These are phyloP conservation scores for Talaromyces nanjingensis DNA, from an alignment of 495 filamentous ascomycete species.

Conservation along the genomic window DNA sequence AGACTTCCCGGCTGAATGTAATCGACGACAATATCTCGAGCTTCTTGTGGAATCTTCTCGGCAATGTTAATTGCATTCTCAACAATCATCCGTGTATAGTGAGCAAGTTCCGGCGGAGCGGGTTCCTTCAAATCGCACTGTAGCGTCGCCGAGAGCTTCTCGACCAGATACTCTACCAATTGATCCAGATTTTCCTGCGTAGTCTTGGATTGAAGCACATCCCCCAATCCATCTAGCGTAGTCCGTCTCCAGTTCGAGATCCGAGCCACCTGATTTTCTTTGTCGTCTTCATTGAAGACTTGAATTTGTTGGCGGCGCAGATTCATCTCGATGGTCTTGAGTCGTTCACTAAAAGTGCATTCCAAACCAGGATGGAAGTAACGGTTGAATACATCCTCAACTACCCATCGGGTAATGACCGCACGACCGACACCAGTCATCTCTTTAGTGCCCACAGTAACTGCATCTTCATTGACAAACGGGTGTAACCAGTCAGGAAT, in stretches of 20 bases:
- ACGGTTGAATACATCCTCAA: slow-evolving; percentile 83
- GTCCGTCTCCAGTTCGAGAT: slow-evolving; percentile 90
- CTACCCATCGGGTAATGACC: slow-evolving; percentile 80
- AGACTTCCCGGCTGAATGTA: slow-evolving; percentile 70
- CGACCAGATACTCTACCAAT: slow-evolving; percentile 62
- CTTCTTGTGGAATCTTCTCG: slow-evolving; percentile 81
- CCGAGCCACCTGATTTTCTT: slow-evolving; percentile 78
- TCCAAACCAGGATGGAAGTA: slow-evolving; percentile 90
- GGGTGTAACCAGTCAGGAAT: slow-evolving; percentile 72
- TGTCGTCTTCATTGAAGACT: slow-evolving; percentile 72
- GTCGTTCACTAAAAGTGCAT: slow-evolving; percentile 58
- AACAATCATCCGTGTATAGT: slow-evolving; percentile 82
- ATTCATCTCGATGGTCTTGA: slow-evolving; percentile 87
- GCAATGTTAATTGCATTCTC: slow-evolving; percentile 85
- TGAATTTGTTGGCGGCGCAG: slow-evolving; percentile 67
- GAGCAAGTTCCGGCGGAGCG: slow-evolving; percentile 67
- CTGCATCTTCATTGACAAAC: slow-evolving; percentile 76
- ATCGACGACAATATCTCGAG: slow-evolving; percentile 79
- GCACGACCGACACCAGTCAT: slow-evolving; percentile 96
- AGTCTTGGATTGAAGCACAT: slow-evolving; percentile 57
- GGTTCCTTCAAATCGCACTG: slow-evolving; percentile 68
- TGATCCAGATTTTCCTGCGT: slow-evolving; percentile 54
- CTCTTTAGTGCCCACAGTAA: slow-evolving; percentile 77
- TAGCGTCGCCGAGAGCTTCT: slow-evolving; percentile 62
- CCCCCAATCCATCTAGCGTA: slow-evolving; percentile 83